Evolutionary conservation across 768 basidiomycete genomes (phyloP).

Genomic region (Mycena leptocephala): DNA sequence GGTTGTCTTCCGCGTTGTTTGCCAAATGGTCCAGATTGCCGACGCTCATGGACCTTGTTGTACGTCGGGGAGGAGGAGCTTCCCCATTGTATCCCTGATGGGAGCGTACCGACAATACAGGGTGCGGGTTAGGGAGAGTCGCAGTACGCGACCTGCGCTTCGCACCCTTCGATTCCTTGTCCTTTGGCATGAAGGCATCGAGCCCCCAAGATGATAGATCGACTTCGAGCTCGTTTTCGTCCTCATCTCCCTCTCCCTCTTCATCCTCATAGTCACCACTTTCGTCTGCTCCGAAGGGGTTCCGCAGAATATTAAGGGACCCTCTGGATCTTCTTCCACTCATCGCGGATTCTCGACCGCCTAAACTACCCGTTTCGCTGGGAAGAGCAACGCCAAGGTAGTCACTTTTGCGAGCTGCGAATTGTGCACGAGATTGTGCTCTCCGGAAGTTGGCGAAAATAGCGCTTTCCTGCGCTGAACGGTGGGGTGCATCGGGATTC

Average conservation of each 20-base stretch:
- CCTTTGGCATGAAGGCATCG: slow-evolving; percentile 82
- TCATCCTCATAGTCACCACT: slow-evolving; percentile 70
- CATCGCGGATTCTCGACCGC: slow-evolving; percentile 63
- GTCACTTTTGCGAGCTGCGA: slow-evolving; percentile 70
- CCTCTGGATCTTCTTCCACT: slow-evolving; percentile 67
- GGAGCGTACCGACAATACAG: slow-evolving; percentile 58
- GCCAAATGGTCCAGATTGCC: slow-evolving; percentile 68
- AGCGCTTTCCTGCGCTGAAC: slow-evolving; percentile 87
- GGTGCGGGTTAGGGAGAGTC: slow-evolving; percentile 52
- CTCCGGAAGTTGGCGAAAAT: slow-evolving; percentile 87
- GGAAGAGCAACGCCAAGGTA: slow-evolving; percentile 80
- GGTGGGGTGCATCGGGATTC: slow-evolving; percentile 73
- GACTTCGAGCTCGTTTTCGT: slow-evolving; percentile 76
- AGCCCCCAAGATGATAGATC: slow-evolving; percentile 91
- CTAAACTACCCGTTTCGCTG: slow-evolving; percentile 68
- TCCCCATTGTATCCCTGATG: slow-evolving; percentile 61
- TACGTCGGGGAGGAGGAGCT: slow-evolving; percentile 54
- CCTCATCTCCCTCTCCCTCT: slow-evolving; percentile 56
- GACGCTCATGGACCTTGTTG: slow-evolving; percentile 77
- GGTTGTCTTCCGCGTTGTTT: slow-evolving; percentile 46
- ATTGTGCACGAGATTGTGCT: slow-evolving; percentile 62
- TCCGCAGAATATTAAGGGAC: slow-evolving; percentile 77
- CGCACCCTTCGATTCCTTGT: slow-evolving; percentile 64
- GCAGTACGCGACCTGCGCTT: slow-evolving; percentile 58
- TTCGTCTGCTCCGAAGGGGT: slow-evolving; percentile 83